Evolutionary conservation across 192 early-diverging fungal genomes (phyloP).

Genomic region (Mortierella hygrophila): DNA sequence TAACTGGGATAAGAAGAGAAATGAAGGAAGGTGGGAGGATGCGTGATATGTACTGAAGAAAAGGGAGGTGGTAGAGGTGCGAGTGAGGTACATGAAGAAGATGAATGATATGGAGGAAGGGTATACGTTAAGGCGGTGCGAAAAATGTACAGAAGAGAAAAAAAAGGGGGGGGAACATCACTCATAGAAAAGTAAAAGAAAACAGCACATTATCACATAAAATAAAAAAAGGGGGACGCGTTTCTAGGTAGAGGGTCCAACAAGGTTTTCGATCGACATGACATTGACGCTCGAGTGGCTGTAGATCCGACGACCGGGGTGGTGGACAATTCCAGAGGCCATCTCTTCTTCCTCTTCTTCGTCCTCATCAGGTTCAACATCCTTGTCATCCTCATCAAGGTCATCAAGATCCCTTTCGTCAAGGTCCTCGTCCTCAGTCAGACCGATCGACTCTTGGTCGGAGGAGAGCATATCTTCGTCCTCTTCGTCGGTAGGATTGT

Average conservation of each 20-base stretch:
- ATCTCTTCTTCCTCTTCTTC: conserved; percentile 17
- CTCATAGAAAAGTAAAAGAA: background rate
- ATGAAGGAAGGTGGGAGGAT: background rate
- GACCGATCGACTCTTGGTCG: conserved; percentile 36
- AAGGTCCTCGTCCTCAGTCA: conserved; percentile 31
- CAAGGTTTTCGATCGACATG: conserved; percentile 54
- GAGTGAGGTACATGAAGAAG: background rate
- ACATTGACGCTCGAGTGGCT: conserved; percentile 11
- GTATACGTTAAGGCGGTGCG: background rate
- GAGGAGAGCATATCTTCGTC: conserved; percentile 13
- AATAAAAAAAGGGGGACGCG: background rate
- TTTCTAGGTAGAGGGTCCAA: conserved; percentile 25
- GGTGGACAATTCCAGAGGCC: background rate
- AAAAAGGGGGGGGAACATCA: background rate
- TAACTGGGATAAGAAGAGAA: background rate
- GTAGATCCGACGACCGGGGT: background rate
- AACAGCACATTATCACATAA: background rate
- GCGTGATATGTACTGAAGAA: conserved; percentile 2
- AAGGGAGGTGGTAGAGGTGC: background rate
- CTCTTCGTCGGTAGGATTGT: conserved; percentile 1
- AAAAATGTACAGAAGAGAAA: background rate
- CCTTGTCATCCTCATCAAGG: conserved; percentile 13
- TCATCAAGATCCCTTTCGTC: conserved; percentile 17
- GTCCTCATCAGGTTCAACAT: background rate
- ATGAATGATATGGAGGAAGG: background rate